Evolutionary conservation across 2,329 filamentous ascomycete genomes (phyloP), one percentile per base, ranked within the genome.

Genomic region (Pseudovirgaria hyperparasitica): DNA sequence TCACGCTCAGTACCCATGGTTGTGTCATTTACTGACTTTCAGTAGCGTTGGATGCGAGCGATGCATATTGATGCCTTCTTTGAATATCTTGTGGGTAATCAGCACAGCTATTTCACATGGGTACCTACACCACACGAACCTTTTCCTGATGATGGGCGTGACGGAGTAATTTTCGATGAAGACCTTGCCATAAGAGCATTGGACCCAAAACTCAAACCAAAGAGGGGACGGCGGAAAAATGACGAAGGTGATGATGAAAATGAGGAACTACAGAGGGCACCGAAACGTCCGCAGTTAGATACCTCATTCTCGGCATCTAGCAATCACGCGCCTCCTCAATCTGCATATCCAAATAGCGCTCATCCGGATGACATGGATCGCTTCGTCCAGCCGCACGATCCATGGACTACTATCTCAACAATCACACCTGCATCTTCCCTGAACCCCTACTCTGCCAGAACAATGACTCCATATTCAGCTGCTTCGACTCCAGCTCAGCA

Each of bases 61-160:
- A 87, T 92, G 79, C 86, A 93, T 50, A 74, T 93, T 27, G 82
- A 92, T 61, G 81, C 84, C 8, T 94, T 94, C 50, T 94, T 93
- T 45, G 84, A 92, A 49, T 94, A 84, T 49, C 70, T 92, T 12
- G 65, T 87, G 35, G 72, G 74, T 25, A 84, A 84, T 37, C 61
- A 70, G 15, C 84, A 92, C 51, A 57, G 71, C 1, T 94, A 94
- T 52, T 92, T 78, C 61, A 75, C 70, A 10, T 70, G 82, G 19
- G 67, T 92, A 14, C 85, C 85, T 0, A 59, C 65, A 5, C 64
- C 68, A 9, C 61, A 69, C 16, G 69, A 75, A 28, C 71, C 77
- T 3, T 63, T 76, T 19, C 67, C 69, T 15, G 65, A 75, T 20
- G 63, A 69, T 17, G 71, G 72, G 10, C 72, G 86, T 23, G 86